Conservation (phyloP, 768 basidiomycete species). For the Hericium alpestre region DNA sequence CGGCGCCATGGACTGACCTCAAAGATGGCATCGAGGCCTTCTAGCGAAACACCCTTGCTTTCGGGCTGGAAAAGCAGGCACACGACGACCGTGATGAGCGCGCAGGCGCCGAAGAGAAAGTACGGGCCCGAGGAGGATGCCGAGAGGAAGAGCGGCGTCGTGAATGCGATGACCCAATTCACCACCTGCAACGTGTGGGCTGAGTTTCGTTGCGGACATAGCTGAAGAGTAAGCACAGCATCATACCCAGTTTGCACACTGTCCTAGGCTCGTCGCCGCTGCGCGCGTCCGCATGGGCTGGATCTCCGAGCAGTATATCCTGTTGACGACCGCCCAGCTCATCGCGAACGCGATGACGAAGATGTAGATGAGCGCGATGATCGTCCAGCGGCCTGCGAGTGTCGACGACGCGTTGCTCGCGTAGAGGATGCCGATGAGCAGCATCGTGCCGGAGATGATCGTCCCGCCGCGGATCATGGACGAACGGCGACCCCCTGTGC, state of each 20-base stretch:
- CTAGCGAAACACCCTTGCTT: conserved; percentile 33
- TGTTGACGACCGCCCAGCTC: conserved; percentile 34
- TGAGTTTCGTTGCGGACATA: conserved; percentile 12
- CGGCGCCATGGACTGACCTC: conserved; percentile 15
- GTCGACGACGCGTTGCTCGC: conserved; percentile 24
- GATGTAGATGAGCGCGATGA: conserved; percentile 37
- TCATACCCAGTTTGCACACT: conserved; percentile 32
- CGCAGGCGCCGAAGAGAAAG: conserved; percentile 33
- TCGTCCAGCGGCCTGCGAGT: conserved; percentile 26
- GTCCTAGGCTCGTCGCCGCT: conserved; percentile 29
- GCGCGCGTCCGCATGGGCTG: conserved; percentile 37
- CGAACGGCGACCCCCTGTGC: conserved; percentile 23
- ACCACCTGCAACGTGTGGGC: conserved; percentile 16
- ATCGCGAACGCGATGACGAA: conserved; percentile 33
- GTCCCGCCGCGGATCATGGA: conserved; percentile 34
- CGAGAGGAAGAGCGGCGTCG: conserved; percentile 36
- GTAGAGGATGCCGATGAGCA: conserved; percentile 35
- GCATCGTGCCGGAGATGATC: conserved; percentile 26
- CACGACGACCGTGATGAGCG: conserved; percentile 26
- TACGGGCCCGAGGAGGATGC: conserved; percentile 35
- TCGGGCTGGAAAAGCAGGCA: conserved; percentile 33
- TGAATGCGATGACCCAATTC: conserved; percentile 34
- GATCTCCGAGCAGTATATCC: conserved; percentile 35
- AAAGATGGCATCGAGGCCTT: conserved; percentile 31
- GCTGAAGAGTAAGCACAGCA: not conserved